A percentile compares a stretch with the other conserved stretches of the same genome.
These are phyloP conservation scores for Gossypium trilobum DNA, from an alignment of 441 rosid species.

Conservation along the genomic window DNA sequence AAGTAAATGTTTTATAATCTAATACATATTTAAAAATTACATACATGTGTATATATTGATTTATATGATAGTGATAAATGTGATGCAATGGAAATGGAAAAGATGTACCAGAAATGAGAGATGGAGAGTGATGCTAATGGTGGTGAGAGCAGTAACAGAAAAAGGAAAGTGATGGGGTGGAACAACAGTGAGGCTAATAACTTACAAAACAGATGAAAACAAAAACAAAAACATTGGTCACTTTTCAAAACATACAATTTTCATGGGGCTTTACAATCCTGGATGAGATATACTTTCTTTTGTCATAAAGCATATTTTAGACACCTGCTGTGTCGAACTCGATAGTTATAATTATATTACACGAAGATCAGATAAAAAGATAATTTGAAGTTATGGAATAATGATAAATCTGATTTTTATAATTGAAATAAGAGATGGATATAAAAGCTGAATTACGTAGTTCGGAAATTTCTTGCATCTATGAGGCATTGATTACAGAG, in stretches of 20 bases:
- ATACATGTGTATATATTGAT: too few relatives aligned
- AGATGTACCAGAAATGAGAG: neutral
- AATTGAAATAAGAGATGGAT: too few relatives aligned
- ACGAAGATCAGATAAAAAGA: too few relatives aligned
- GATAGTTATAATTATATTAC: too few relatives aligned
- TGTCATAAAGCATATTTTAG: neutral
- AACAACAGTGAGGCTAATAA: slow-evolving; percentile 9
- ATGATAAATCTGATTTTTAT: too few relatives aligned
- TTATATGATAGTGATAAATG: neutral
- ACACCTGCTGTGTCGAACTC: too few relatives aligned
- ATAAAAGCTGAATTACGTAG: too few relatives aligned
- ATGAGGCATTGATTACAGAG: too few relatives aligned
- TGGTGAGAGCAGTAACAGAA: neutral
- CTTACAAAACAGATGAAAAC: slow-evolving; percentile 8
- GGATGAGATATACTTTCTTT: neutral
- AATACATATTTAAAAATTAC: too few relatives aligned
- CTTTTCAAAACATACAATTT: slow-evolving; percentile 1
- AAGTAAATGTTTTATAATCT: too few relatives aligned
- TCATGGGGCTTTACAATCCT: slow-evolving; percentile 15
- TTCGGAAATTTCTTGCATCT: too few relatives aligned
- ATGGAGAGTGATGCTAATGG: neutral
- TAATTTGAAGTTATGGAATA: too few relatives aligned
- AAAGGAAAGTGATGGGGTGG: neutral
- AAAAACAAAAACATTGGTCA: neutral
- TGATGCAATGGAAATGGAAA: neutral